A percentile compares a stretch with the other conserved stretches of the same genome.
These are phyloP conservation scores for Parachaetomium inaequale DNA, from an alignment of 495 filamentous ascomycete genomes.

Conservation along the genomic window DNA sequence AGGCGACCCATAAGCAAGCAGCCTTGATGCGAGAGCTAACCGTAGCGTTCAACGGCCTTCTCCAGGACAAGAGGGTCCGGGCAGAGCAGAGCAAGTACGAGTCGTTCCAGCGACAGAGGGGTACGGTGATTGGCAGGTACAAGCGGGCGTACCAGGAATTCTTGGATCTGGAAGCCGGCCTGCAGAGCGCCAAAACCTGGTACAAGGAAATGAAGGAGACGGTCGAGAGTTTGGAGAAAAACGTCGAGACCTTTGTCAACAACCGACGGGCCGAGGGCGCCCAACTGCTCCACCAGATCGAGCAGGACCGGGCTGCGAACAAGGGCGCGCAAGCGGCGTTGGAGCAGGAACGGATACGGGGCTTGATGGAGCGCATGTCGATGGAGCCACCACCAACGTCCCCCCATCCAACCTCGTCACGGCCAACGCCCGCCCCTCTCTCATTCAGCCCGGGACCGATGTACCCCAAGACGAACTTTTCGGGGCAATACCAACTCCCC, in stretches of 20 bases:
- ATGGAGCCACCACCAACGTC: constrained; percentile 57
- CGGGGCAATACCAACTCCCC: constrained; percentile 51
- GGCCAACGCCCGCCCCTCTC: constrained; percentile 47
- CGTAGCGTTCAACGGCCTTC: constrained; percentile 75
- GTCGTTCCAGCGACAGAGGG: constrained; percentile 74
- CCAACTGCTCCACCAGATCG: constrained; percentile 82
- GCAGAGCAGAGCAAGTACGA: constrained; percentile 95
- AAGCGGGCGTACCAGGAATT: constrained; percentile 91
- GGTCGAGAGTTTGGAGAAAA: constrained; percentile 90
- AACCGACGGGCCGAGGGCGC: constrained; percentile 90
- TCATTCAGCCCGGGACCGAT: constrained; percentile 37
- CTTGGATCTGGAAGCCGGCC: constrained; percentile 80
- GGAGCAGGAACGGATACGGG: constrained; percentile 79
- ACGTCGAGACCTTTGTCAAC: constrained; percentile 94
- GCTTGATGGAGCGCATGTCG: constrained; percentile 93
- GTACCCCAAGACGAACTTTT: constrained; percentile 48
- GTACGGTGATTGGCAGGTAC: constrained; percentile 78
- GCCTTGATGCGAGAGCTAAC: constrained; percentile 94
- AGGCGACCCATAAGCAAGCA: constrained; percentile 90
- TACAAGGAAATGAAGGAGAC: constrained; percentile 95
- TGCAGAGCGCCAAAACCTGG: constrained; percentile 83
- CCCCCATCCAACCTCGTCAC: constrained; percentile 41
- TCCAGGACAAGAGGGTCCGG: constrained; percentile 92
- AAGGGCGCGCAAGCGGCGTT: constrained; percentile 73
- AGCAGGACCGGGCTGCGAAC: constrained; percentile 65